Percentiles rank a stretch among this genome's conserved stretches.
Conservation (phyloP, 768 basidiomycete species). For the Dacryopinax primogenitus region DNA sequence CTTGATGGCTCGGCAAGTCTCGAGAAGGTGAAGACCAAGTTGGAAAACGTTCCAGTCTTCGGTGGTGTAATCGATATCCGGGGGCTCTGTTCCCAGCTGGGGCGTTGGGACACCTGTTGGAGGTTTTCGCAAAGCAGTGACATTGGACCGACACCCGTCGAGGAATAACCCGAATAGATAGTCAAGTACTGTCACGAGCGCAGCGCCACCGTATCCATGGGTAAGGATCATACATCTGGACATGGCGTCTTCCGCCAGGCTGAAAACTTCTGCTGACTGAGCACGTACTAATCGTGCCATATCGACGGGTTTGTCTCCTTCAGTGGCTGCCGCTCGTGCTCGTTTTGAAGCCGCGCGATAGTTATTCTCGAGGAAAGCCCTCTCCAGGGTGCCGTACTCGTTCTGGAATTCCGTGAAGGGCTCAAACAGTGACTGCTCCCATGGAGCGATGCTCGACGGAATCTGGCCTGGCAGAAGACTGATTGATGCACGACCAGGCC, state of each 20-base stretch:
- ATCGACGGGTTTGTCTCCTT: slow-evolving; percentile 10
- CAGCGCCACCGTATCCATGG: slow-evolving; percentile 71
- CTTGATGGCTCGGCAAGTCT: slow-evolving; percentile 59
- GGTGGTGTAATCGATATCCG: slow-evolving; percentile 59
- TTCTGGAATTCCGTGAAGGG: slow-evolving; percentile 86
- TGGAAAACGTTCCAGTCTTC: slow-evolving; percentile 88
- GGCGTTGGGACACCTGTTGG: slow-evolving; percentile 24
- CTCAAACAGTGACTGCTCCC: slow-evolving; percentile 88
- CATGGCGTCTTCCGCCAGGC: slow-evolving; percentile 66
- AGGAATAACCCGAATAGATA: slow-evolving; percentile 58
- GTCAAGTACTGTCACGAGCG: slow-evolving; percentile 64
- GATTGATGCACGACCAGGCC: slow-evolving; percentile 19
- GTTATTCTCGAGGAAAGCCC: slow-evolving; percentile 47
- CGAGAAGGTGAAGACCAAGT: slow-evolving; percentile 63
- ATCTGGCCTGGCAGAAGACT: slow-evolving; percentile 35
- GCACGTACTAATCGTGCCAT: slow-evolving; percentile 57
- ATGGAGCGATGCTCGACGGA: slow-evolving; percentile 25
- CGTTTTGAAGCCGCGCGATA: slow-evolving; percentile 33
- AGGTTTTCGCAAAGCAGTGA: slow-evolving; percentile 12
- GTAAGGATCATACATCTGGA: slow-evolving; percentile 66
- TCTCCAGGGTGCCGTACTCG: slow-evolving; percentile 71
- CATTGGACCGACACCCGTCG: slow-evolving; percentile 15
- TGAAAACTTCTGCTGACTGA: slow-evolving; percentile 59
- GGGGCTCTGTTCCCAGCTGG: slow-evolving; percentile 43
- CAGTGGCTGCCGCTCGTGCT: slow-evolving; percentile 19